Conservation (phyloP, 2,329 filamentous ascomycete species). For the Hymenoscyphus albidus region DNA sequence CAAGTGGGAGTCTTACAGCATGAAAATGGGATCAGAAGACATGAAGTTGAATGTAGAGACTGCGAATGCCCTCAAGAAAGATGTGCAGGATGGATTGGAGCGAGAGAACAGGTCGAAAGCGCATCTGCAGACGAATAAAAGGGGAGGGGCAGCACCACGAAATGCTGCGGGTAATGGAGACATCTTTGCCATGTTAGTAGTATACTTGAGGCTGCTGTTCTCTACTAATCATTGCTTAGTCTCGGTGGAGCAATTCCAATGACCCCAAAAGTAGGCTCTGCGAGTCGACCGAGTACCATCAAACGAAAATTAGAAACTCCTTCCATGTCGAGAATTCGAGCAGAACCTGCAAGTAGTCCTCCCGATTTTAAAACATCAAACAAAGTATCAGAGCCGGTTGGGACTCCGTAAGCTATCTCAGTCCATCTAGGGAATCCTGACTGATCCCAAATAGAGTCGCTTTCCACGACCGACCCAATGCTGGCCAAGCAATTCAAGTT, state of each 20-base stretch:
- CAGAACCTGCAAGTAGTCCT: slow-evolving; percentile 43
- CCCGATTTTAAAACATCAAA: slow-evolving; percentile 42
- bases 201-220: neutral
- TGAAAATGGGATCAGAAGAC: slow-evolving; percentile 85
- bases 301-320: slow-evolving; percentile 44
- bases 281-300: slow-evolving; percentile 20
- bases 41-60: slow-evolving; percentile 67
- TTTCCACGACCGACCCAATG: slow-evolving; percentile 73
- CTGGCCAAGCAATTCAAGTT: slow-evolving; percentile 78
- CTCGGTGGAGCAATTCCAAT: slow-evolving; percentile 66
- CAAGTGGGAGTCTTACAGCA: slow-evolving; percentile 98
- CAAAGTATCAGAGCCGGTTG: slow-evolving; percentile 24
- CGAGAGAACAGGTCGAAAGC: slow-evolving; percentile 66
- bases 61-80: slow-evolving; percentile 76
- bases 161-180: slow-evolving; percentile 54
- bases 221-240: slow-evolving; percentile 38
- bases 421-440: neutral
- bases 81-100: slow-evolving; percentile 80
- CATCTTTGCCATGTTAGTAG: slow-evolving; percentile 74
- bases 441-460: slow-evolving; percentile 45
- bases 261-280: slow-evolving; percentile 43
- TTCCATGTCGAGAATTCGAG: slow-evolving; percentile 45
- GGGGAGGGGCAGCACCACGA: slow-evolving; percentile 59
- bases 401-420: slow-evolving; percentile 22
- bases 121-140: slow-evolving; percentile 62